Conservation (phyloP, 2,329 filamentous ascomycete genomes). For the Colletotrichum cuscutae region DNA sequence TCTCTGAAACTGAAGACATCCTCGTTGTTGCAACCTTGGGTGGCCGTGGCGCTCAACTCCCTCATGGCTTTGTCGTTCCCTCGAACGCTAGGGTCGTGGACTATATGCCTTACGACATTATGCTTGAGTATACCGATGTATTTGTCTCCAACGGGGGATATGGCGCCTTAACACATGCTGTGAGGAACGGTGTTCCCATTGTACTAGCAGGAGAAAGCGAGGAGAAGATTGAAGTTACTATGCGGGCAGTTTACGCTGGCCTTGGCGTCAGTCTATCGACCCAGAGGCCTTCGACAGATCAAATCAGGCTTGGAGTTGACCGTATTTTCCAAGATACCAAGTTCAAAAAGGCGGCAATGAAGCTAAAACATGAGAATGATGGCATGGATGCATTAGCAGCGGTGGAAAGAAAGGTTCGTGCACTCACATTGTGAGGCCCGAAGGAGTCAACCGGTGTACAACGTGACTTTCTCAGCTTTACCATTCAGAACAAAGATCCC, state of each 20-base stretch:
- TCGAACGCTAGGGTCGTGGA: constrained; percentile 56
- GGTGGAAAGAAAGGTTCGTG: constrained; percentile 8
- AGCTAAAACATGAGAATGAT: constrained; percentile 15
- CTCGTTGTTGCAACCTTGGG: constrained; percentile 47
- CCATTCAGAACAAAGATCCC: background rate
- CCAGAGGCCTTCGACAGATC: constrained; percentile 42
- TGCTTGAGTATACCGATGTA: constrained; percentile 55
- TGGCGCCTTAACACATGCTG: constrained; percentile 56
- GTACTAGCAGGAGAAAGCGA: constrained; percentile 54
- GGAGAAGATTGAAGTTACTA: constrained; percentile 54
- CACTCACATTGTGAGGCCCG: background rate
- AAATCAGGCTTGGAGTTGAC: constrained; percentile 1
- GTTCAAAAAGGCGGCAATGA: constrained; percentile 25
- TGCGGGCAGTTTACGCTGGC: constrained; percentile 54
- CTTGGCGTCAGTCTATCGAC: constrained; percentile 56
- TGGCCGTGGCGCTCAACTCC: constrained; percentile 35
- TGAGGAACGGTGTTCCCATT: constrained; percentile 58
- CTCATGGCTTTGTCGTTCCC: constrained; percentile 37
- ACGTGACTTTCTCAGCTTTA: background rate
- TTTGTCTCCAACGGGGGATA: constrained; percentile 63
- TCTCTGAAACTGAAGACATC: constrained; percentile 51
- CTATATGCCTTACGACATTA: constrained; percentile 59
- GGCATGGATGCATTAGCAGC: constrained; percentile 7
- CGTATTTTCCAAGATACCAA: constrained; percentile 9
- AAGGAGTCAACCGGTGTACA: background rate